Percentiles rank a stretch among this genome's conserved stretches.
Evolutionary conservation across 2,329 filamentous ascomycete species (phyloP).

Genomic region (Colletotrichum brevisporum): DNA sequence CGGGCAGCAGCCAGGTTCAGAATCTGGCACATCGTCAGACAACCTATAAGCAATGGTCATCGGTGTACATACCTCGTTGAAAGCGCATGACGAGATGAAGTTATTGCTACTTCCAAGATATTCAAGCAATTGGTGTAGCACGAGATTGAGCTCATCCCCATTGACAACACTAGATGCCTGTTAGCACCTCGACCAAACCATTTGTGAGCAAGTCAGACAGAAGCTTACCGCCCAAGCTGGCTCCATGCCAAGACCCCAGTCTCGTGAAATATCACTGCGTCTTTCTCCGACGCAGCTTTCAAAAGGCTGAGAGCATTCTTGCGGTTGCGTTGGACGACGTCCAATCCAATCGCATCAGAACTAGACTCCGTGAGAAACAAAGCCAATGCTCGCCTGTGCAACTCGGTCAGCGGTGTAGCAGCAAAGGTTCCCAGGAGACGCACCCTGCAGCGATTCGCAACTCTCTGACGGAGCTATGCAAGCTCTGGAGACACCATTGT

Average conservation of each 20-base stretch:
- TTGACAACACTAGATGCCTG: conserved; percentile 70
- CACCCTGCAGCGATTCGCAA: conserved; percentile 85
- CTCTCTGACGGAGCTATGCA: conserved; percentile 88
- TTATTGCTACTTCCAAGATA: conserved; percentile 88
- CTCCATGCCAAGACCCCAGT: conserved; percentile 89
- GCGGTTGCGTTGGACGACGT: conserved; percentile 74
- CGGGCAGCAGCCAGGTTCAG: conserved; percentile 78
- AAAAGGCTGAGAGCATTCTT: conserved; percentile 79
- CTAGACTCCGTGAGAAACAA: conserved; percentile 70
- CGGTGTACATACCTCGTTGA: conserved; percentile 75
- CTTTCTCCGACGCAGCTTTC: conserved; percentile 78
- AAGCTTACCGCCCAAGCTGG: conserved; percentile 78
- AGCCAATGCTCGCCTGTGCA: conserved; percentile 71
- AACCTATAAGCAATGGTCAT: conserved; percentile 12
- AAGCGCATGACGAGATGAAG: conserved; percentile 84
- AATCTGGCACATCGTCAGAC: conserved; percentile 55
- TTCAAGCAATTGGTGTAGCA: conserved; percentile 85
- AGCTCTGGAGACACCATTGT: conserved; percentile 84
- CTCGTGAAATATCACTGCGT: conserved; percentile 79
- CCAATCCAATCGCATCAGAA: conserved; percentile 50
- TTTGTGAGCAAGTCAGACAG: background rate
- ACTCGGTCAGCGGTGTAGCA: conserved; percentile 40
- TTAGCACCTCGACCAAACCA: conserved; percentile 12
- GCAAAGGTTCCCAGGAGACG: conserved; percentile 43
- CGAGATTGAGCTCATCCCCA: conserved; percentile 88